Evolutionary conservation across 768 basidiomycete genomes (phyloP).

Genomic region (Suillus brevipes): DNA sequence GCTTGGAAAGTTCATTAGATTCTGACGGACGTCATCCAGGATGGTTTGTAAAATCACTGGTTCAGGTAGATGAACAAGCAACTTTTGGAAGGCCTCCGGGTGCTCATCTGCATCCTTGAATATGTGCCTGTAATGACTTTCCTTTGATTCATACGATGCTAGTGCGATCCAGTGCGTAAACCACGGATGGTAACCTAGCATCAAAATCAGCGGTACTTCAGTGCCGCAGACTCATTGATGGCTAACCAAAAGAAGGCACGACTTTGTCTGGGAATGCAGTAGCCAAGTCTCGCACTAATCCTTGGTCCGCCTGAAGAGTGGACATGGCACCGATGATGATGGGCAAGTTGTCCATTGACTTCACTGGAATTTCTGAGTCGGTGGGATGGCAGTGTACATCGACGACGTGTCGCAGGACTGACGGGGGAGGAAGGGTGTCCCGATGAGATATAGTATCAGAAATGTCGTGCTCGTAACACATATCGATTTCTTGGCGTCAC

Average conservation of each 20-base stretch:
- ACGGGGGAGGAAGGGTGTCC: constrained; percentile 25
- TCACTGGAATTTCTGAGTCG: constrained; percentile 55
- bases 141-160: constrained; percentile 46
- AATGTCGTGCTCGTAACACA: constrained; percentile 2
- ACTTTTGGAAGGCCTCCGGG: constrained; percentile 46
- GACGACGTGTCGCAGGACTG: constrained; percentile 65
- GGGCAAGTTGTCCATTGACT: constrained; percentile 53
- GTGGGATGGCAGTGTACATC: constrained; percentile 96
- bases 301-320: constrained; percentile 64
- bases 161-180: constrained; percentile 77
- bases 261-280: constrained; percentile 60
- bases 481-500: not conserved
- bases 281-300: constrained; percentile 67
- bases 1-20: constrained; percentile 59
- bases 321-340: constrained; percentile 88
- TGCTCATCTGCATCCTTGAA: constrained; percentile 49
- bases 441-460: constrained; percentile 8
- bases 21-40: constrained; percentile 55
- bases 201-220: constrained; percentile 11
- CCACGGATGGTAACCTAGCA: constrained; percentile 93
- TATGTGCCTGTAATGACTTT: constrained; percentile 72
- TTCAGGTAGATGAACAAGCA: constrained; percentile 70
- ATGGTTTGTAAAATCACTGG: constrained; percentile 65
- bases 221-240: constrained; percentile 13
- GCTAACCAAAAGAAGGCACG: constrained; percentile 87